phyloP scores from a whole-genome alignment of 805 yeast species.

The Pichia californica region DNA sequence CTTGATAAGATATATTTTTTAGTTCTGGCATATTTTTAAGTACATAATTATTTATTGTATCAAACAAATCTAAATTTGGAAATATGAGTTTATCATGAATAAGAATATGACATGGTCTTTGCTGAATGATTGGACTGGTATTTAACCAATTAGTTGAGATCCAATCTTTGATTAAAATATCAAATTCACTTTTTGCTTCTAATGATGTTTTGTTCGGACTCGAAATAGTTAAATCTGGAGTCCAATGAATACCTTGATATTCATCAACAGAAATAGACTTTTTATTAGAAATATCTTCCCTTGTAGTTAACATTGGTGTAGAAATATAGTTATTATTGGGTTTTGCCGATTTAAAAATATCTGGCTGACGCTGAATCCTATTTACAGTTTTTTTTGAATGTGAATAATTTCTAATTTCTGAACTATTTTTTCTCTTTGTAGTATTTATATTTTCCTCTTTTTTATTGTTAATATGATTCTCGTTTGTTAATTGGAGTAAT shows the following conservation, averaged over 20 bases:
- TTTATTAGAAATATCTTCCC: constrained; percentile 1
- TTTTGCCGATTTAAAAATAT: neutral
- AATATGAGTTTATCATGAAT: constrained; percentile 24
- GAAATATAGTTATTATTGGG: constrained; percentile 1
- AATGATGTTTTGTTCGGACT: neutral
- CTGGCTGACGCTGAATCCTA: constrained; percentile 5
- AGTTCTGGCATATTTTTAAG: constrained; percentile 3
- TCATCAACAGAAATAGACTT: neutral
- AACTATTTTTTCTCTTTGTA: neutral
- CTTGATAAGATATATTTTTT: neutral
- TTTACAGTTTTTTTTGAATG: constrained; percentile 3
- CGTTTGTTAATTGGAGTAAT: neutral
- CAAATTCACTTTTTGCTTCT: constrained; percentile 16
- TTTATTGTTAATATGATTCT: neutral
- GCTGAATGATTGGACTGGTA: constrained; percentile 11
- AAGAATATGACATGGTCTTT: constrained; percentile 19
- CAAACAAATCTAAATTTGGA: constrained; percentile 15
- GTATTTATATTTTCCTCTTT: neutral
- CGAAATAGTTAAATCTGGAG: constrained; percentile 4
- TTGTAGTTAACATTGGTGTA: constrained; percentile 2
- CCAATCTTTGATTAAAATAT: constrained; percentile 22
- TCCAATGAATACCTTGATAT: constrained; percentile 2
- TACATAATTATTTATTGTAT: constrained; percentile 14
- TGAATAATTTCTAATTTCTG: neutral
- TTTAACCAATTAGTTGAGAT: constrained; percentile 18